Conservation (phyloP, 139 green algal species). For the Deuterostichococcus epilithicus region DNA sequence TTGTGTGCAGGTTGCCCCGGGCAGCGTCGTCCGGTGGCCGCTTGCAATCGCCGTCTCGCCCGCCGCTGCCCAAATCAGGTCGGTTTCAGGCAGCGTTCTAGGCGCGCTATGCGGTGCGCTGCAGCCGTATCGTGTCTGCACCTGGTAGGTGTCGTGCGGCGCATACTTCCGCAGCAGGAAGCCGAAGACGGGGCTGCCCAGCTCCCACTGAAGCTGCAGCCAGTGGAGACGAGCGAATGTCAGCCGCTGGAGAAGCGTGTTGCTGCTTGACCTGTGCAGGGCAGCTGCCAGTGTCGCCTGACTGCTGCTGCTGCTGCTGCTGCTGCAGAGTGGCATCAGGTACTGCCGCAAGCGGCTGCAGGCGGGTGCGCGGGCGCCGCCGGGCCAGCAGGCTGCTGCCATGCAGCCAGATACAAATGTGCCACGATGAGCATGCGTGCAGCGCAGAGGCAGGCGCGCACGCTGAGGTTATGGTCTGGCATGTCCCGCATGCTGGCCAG, state of each 20-base stretch:
- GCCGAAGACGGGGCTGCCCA: constrained; percentile 66
- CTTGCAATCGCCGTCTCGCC: no score
- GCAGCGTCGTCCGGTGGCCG: no score
- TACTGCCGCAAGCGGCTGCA: no score
- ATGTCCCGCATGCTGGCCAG: constrained; percentile 34
- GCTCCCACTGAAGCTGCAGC: constrained; percentile 66
- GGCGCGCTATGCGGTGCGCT: no score
- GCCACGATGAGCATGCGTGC: background rate
- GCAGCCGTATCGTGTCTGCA: background rate
- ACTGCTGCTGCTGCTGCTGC: no score
- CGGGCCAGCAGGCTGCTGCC: background rate
- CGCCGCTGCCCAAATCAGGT: no score
- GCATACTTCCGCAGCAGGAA: constrained; percentile 66
- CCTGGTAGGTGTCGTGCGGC: constrained; percentile 74
- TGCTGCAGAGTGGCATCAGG: background rate
- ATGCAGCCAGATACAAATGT: no score
- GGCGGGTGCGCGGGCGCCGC: background rate
- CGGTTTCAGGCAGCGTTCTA: no score
- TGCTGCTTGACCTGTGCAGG: no score
- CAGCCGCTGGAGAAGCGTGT: background rate
- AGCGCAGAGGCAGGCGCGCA: constrained; percentile 1
- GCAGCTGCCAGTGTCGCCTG: no score
- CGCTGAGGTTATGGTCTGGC: constrained; percentile 67
- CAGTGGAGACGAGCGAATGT: constrained; percentile 1
- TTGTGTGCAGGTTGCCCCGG: no score